These are phyloP conservation scores for Crithidia brevicula DNA, from an alignment of 208 protist species.

Conservation along the genomic window DNA sequence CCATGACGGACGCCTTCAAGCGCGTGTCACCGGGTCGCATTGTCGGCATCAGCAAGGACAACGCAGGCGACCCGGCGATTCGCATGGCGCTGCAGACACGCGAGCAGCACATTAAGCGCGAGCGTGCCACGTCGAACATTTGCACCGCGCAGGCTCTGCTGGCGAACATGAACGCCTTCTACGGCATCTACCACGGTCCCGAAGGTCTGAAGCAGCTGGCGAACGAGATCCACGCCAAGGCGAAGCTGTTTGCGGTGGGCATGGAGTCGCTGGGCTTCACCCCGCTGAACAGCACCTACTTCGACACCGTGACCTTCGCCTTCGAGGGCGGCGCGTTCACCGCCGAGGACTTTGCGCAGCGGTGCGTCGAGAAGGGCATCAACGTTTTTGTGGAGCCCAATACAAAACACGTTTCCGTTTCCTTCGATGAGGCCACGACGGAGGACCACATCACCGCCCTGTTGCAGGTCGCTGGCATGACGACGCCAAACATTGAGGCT, in stretches of 20 bases:
- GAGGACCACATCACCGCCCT: conserved; percentile 78
- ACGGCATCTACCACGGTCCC: conserved; percentile 98
- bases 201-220: conserved; percentile 95
- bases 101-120: conserved; percentile 98
- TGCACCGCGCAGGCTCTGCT: conserved; percentile 98
- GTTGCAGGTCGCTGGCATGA: conserved; percentile 76
- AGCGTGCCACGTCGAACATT: conserved; percentile 97
- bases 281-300: conserved; percentile 71
- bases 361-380: conserved; percentile 81
- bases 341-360: conserved; percentile 57
- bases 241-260: conserved; percentile 83
- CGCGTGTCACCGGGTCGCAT: conserved; percentile 96
- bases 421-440: conserved; percentile 95
- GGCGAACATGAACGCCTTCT: conserved; percentile 97
- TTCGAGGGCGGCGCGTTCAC: conserved; percentile 41
- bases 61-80: conserved; percentile 85
- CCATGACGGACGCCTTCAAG: conserved; percentile 87
- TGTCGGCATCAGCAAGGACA: conserved; percentile 96
- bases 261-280: conserved; percentile 80
- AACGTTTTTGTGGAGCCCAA: conserved; percentile 89
- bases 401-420: conserved; percentile 72
- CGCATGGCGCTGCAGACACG: conserved; percentile 98
- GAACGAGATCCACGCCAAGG: conserved; percentile 82
- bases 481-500: conserved; percentile 46
- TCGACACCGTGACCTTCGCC: conserved; percentile 91